Conservation (phyloP, 2,329 filamentous ascomycete genomes). For the Talaromyces sp. region DNA sequence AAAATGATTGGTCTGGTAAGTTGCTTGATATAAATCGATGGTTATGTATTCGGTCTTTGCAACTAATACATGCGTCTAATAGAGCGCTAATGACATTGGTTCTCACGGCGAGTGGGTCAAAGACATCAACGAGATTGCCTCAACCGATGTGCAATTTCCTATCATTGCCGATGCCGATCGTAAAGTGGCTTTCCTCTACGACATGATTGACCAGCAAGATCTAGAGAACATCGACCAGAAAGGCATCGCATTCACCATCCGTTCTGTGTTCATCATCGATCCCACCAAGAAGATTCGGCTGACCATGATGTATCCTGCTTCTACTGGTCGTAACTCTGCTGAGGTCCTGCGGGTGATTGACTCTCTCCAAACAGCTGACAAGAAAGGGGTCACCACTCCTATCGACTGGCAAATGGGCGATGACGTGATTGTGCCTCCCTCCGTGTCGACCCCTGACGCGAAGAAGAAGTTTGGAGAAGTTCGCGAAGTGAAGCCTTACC, state of each 20-base stretch:
- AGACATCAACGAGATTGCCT: conserved; percentile 81
- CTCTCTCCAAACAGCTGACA: conserved; percentile 82
- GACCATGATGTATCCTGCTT: conserved; percentile 91
- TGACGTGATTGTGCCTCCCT: conserved; percentile 89
- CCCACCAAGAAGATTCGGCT: conserved; percentile 91
- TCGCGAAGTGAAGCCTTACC: conserved; percentile 59
- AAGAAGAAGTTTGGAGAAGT: conserved; percentile 83
- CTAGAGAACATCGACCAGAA: conserved; percentile 79
- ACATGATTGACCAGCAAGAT: conserved; percentile 86
- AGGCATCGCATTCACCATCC: conserved; percentile 88
- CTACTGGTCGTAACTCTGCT: conserved; percentile 79
- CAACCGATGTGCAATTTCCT: conserved; percentile 72
- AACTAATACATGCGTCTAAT: neutral
- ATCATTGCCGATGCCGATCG: conserved; percentile 82
- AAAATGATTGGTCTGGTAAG: conserved; percentile 82
- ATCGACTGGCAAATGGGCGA: conserved; percentile 90
- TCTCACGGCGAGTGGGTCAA: conserved; percentile 25
- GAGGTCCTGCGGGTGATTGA: conserved; percentile 80
- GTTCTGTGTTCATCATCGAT: conserved; percentile 94
- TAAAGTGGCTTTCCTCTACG: conserved; percentile 74
- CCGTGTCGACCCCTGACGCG: conserved; percentile 80
- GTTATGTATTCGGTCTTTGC: neutral
- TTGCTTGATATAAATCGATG: neutral
- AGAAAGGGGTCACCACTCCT: conserved; percentile 83
- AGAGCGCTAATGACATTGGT: conserved; percentile 65